Evolutionary conservation across 306 rosid species (phyloP).

Genomic region (Acacia acuminata): DNA sequence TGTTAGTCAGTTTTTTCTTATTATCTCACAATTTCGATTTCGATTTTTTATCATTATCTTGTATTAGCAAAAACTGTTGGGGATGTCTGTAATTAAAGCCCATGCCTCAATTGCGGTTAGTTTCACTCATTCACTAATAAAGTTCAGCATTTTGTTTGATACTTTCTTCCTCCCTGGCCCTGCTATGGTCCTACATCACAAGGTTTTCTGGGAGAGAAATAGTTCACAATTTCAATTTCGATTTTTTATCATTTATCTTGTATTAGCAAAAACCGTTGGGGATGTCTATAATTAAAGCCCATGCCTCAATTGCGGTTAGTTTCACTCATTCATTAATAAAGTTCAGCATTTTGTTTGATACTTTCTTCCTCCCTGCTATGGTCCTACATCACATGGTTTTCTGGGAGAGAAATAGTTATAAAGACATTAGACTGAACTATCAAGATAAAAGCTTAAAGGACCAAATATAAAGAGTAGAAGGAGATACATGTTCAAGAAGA

Average conservation of each 20-base stretch:
- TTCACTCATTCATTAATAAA: not conserved
- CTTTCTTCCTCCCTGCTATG: not conserved
- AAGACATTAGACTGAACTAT: constrained; percentile 20
- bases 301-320: not conserved
- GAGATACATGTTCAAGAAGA: constrained; percentile 67
- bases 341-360: not conserved
- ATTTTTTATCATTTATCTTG: not conserved
- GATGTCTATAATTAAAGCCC: not conserved
- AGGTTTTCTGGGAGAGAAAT: constrained; percentile 12
- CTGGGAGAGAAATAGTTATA: constrained; percentile 9
- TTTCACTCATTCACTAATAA: not conserved
- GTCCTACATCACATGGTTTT: not conserved
- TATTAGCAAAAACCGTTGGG: not conserved
- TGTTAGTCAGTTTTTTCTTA: not conserved
- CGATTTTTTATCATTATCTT: not conserved
- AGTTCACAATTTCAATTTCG: too few relatives aligned
- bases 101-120: not conserved
- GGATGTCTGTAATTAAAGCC: not conserved
- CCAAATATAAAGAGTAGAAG: constrained; percentile 18
- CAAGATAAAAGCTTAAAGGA: constrained; percentile 25
- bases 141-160: not conserved
- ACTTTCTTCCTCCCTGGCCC: not conserved
- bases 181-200: not conserved
- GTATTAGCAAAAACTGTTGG: not conserved
- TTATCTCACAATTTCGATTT: not conserved